Conservation (phyloP, 768 basidiomycete genomes). For the Cubamyces lactineus region DNA sequence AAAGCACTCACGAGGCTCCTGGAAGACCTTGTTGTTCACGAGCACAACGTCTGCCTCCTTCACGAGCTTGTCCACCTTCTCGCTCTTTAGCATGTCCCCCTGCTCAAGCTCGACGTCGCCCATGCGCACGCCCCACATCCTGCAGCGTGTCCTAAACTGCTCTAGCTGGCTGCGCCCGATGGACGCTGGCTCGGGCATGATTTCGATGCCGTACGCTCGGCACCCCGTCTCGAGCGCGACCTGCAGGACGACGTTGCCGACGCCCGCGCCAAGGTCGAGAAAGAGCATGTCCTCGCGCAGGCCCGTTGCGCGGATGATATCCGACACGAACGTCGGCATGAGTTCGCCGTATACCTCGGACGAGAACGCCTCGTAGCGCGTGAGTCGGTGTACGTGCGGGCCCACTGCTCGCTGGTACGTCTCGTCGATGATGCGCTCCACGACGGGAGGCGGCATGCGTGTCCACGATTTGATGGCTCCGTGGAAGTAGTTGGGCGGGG, state of each 20-base stretch:
- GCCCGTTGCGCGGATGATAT: slow-evolving; percentile 53
- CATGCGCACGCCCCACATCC: slow-evolving; percentile 88
- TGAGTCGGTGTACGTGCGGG: slow-evolving; percentile 80
- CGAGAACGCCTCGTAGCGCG: slow-evolving; percentile 81
- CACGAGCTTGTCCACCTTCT: slow-evolving; percentile 69
- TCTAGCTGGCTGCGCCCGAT: slow-evolving; percentile 77
- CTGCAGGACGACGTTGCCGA: slow-evolving; percentile 62
- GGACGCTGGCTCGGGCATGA: slow-evolving; percentile 76
- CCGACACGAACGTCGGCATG: slow-evolving; percentile 70
- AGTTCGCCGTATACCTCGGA: slow-evolving; percentile 90
- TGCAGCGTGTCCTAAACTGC: slow-evolving; percentile 76
- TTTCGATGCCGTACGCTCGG: slow-evolving; percentile 62
- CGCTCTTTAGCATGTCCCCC: slow-evolving; percentile 81
- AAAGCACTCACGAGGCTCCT: slow-evolving; percentile 65
- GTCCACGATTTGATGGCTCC: slow-evolving; percentile 54
- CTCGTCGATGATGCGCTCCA: slow-evolving; percentile 83
- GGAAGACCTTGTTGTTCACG: slow-evolving; percentile 87
- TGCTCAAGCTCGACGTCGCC: slow-evolving; percentile 80
- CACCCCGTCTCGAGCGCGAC: slow-evolving; percentile 57
- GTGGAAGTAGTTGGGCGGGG: slow-evolving; percentile 52
- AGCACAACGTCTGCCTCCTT: slow-evolving; percentile 87
- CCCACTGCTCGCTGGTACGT: slow-evolving; percentile 94
- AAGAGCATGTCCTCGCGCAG: slow-evolving; percentile 52
- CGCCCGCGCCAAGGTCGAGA: slow-evolving; percentile 64
- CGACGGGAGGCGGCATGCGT: slow-evolving; percentile 61